Conservation (phyloP, 768 basidiomycete species). For the Hygrocybe punicea region DNA sequence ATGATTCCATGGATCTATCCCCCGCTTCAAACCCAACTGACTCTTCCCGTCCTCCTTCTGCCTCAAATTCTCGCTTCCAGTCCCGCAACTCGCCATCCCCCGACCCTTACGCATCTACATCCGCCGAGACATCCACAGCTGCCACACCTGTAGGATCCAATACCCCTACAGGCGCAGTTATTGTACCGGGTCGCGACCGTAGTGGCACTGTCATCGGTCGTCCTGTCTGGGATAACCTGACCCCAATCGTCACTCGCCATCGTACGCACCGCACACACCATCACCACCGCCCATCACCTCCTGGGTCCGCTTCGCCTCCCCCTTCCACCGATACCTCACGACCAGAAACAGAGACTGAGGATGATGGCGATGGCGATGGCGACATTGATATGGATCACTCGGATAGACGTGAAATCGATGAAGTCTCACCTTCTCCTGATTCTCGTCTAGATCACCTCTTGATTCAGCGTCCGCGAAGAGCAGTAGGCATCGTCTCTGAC, state of each 20-base stretch:
- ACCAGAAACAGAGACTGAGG: slow-evolving; percentile 75
- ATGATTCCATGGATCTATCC: slow-evolving; percentile 32
- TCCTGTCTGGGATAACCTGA: slow-evolving; percentile 50
- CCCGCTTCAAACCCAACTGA: slow-evolving; percentile 10
- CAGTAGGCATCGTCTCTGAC: slow-evolving; percentile 44
- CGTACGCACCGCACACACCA: slow-evolving; percentile 29
- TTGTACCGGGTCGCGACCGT: slow-evolving; percentile 61
- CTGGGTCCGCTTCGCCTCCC: slow-evolving; percentile 35
- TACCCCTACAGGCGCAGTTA: slow-evolving; percentile 59
- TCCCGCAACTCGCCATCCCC: slow-evolving; percentile 43
- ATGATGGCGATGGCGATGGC: slow-evolving; percentile 66
- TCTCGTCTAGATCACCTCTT: slow-evolving; percentile 20
- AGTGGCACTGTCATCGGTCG: slow-evolving; percentile 74
- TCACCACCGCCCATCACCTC: slow-evolving; percentile 22
- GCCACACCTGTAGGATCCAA: slow-evolving; percentile 57
- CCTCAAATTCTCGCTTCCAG: slow-evolving; percentile 12
- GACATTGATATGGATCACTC: slow-evolving; percentile 47
- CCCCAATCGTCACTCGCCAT: slow-evolving; percentile 24
- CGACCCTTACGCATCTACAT: slow-evolving; percentile 58
- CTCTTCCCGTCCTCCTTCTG: slow-evolving; percentile 19
- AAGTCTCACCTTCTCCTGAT: slow-evolving; percentile 34
- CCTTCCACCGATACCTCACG: slow-evolving; percentile 45
- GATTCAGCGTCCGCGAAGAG: slow-evolving; percentile 25
- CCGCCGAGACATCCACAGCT: slow-evolving; percentile 58
- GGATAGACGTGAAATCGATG: slow-evolving; percentile 17